Evolutionary conservation across 2,329 filamentous ascomycete species (phyloP).

Genomic region (Diplodia corticola): DNA sequence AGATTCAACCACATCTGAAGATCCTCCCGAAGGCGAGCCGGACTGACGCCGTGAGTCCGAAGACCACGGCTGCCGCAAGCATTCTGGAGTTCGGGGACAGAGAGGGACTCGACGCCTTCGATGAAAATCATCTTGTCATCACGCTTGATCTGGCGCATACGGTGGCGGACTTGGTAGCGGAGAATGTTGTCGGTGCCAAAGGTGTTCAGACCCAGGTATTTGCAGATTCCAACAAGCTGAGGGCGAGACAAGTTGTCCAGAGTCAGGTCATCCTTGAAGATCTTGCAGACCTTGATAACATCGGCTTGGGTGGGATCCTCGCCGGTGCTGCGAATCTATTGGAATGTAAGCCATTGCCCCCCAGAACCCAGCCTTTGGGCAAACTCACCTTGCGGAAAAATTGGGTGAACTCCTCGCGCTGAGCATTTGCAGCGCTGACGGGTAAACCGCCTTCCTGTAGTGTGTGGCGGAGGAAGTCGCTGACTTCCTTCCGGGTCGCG

Average conservation of each 20-base stretch:
- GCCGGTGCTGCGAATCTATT: constrained; percentile 68
- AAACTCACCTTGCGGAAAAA: constrained; percentile 87
- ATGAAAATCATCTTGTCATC: constrained; percentile 93
- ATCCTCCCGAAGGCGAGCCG: constrained; percentile 83
- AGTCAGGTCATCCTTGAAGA: constrained; percentile 96
- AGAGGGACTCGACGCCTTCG: constrained; percentile 89
- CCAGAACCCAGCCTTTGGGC: too few species aligned
- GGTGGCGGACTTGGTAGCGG: constrained; percentile 92
- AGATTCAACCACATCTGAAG: constrained; percentile 93
- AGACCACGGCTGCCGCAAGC: constrained; percentile 91
- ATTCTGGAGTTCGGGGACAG: constrained; percentile 88
- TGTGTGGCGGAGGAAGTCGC: constrained; percentile 82
- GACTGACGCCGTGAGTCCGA: constrained; percentile 87
- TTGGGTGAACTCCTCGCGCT: constrained; percentile 89
- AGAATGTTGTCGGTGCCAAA: constrained; percentile 98
- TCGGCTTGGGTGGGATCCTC: constrained; percentile 85
- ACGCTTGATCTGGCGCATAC: constrained; percentile 98
- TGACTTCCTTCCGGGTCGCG: constrained; percentile 89
- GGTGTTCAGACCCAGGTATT: constrained; percentile 96
- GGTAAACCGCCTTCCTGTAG: constrained; percentile 92
- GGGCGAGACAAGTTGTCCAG: constrained; percentile 95
- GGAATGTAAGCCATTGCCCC: constrained; percentile 24
- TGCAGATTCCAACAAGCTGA: constrained; percentile 95
- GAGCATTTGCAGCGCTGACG: constrained; percentile 77
- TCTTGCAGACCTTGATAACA: constrained; percentile 98